A percentile compares a stretch with the other conserved stretches of the same genome.
Evolutionary conservation across 345 rosid genomes (phyloP).

Genomic region (Gossypium arboreum): DNA sequence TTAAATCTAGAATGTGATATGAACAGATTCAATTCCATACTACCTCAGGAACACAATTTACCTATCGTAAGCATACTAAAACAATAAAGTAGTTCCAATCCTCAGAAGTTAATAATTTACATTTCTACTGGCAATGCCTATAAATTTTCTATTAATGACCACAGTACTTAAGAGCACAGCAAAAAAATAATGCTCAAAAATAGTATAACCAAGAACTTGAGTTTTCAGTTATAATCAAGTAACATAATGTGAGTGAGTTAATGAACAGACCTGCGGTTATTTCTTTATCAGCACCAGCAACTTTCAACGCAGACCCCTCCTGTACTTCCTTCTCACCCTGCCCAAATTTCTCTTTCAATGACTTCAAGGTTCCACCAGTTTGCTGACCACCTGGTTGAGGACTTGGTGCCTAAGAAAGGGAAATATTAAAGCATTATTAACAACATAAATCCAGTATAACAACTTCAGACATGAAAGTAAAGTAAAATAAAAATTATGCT

Average conservation of each 20-base stretch:
- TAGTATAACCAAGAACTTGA: not conserved
- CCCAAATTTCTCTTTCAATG: constrained; percentile 68
- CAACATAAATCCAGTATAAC: constrained; percentile 6
- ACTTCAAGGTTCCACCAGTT: constrained; percentile 70
- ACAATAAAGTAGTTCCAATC: not conserved
- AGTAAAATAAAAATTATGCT: not conserved
- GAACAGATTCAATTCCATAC: not conserved
- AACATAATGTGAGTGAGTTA: not conserved
- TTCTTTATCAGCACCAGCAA: constrained; percentile 76
- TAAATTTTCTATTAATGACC: not conserved
- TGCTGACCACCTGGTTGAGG: constrained; percentile 76
- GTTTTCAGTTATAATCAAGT: not conserved
- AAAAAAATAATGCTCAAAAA: not conserved
- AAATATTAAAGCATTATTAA: constrained; percentile 1
- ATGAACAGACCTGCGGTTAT: constrained; percentile 75
- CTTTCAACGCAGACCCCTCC: constrained; percentile 60
- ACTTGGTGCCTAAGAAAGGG: constrained; percentile 65
- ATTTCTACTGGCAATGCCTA: not conserved
- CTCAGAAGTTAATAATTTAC: constrained; percentile 5
- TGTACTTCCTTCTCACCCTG: constrained; percentile 54
- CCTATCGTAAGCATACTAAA: not conserved
- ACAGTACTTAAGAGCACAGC: not conserved
- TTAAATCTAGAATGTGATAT: not conserved
- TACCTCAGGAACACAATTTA: not conserved
- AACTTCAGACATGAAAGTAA: not conserved